These are phyloP conservation scores for Penicillium sp. DNA, from an alignment of 2,329 filamentous ascomycete genomes.

Conservation along the genomic window DNA sequence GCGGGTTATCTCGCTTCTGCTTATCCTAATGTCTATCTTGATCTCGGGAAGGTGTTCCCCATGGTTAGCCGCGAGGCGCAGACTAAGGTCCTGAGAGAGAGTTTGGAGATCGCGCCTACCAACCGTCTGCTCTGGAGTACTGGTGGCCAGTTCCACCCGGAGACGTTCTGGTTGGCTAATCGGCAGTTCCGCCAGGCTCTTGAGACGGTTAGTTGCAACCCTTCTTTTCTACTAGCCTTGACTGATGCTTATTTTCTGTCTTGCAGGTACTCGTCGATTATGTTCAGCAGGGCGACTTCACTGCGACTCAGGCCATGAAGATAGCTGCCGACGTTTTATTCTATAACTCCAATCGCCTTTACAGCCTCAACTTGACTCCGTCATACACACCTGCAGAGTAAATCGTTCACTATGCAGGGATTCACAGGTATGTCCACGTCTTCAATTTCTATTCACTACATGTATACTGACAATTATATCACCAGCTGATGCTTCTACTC, in stretches of 20 bases:
- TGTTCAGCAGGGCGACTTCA: slow-evolving; percentile 63
- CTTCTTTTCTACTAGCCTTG: not conserved
- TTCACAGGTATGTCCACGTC: slow-evolving; percentile 48
- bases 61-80: slow-evolving; percentile 75
- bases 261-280: slow-evolving; percentile 64
- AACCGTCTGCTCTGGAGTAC: slow-evolving; percentile 79
- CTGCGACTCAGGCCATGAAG: slow-evolving; percentile 60
- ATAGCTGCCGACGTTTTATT: slow-evolving; percentile 70
- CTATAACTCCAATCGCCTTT: slow-evolving; percentile 73
- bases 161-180: slow-evolving; percentile 73
- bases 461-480: not conserved
- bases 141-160: slow-evolving; percentile 75
- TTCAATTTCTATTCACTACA: rapidly evolving
- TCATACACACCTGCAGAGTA: slow-evolving; percentile 16
- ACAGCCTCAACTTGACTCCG: slow-evolving; percentile 55
- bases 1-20: slow-evolving; percentile 74
- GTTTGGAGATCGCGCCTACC: slow-evolving; percentile 71
- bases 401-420: not conserved
- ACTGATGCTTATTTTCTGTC: not conserved
- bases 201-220: slow-evolving; percentile 54
- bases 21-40: slow-evolving; percentile 77
- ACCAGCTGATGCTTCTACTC: not conserved
- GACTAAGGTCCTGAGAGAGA: slow-evolving; percentile 66
- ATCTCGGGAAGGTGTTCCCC: slow-evolving; percentile 81
- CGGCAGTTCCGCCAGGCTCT: slow-evolving; percentile 70